Base-by-base conservation (phyloP, 1,139 yeast genomes). In the Hyphopichia pseudoburtonii region DNA sequence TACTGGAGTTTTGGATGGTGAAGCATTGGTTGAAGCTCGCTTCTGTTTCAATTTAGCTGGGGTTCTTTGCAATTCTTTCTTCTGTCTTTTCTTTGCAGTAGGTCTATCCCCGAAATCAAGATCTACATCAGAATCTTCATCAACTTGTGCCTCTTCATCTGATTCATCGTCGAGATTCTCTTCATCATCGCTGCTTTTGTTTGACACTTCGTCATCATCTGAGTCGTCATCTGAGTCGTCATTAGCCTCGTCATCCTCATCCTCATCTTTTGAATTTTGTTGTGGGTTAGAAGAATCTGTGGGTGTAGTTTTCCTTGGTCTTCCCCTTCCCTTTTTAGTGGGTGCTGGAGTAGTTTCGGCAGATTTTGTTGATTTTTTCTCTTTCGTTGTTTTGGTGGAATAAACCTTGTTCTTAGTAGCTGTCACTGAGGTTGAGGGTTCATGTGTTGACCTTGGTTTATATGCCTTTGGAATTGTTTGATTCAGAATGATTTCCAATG, bases 391-490 rank as follows among this genome's bases (percentile, higher is more conserved):
- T n/a, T n/a, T n/a, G n/a, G n/a, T n/a, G n/a, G n/a, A n/a, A n/a
- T n/a, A n/a, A n/a, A n/a, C n/a, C n/a, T n/a, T n/a, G n/a, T 34
- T 38, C 26, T 37, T 40, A 12, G 30, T 28, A 19, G 38, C 7
- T 21, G 23, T 21, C 10, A 21, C 7, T 28, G 10, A 12, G 11
- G 16, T 11, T 12, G 30, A 18, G 16, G 18, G 9, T 16, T 28
- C 15, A 17, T 30, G 26, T 15, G 35, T 27, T 10, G 29, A 28
- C 11, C 29, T 32, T 12, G 18, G 32, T 21, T 40, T 48, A 34
- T 54, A 50, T 4, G 53, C 53, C 3, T 58, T 48, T 1, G 58
- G 56, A 3, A 60, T 51, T 0, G 72, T 59, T 30, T 55, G 44
- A 9, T 45, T 39, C 42, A 57, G 57, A 16, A 66, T 38, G 22